Conservation (phyloP, 192 early-diverging fungal genomes). For the Linnemannia exigua region DNA sequence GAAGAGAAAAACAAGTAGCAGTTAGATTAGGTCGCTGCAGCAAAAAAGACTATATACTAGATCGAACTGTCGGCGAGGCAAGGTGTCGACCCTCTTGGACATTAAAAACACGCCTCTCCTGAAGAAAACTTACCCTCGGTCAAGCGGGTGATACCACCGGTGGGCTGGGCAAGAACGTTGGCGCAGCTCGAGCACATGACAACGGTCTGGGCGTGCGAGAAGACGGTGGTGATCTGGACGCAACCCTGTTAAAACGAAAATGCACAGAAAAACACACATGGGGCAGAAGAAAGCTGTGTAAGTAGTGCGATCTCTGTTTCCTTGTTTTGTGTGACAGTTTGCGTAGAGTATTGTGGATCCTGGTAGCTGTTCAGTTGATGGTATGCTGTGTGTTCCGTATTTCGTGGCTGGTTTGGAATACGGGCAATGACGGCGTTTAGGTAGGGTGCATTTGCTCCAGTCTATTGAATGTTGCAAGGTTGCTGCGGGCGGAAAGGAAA, state of each 20-base stretch:
- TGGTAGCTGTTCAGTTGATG: neutral
- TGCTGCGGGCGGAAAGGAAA: neutral
- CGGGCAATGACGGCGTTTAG: neutral
- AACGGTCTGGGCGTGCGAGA: slow-evolving; percentile 99
- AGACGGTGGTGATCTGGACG: slow-evolving; percentile 98
- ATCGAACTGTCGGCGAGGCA: neutral
- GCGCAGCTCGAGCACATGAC: slow-evolving; percentile 96
- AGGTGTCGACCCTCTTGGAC: neutral
- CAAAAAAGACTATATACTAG: neutral
- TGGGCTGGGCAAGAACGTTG: slow-evolving; percentile 98
- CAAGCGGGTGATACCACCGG: slow-evolving; percentile 97
- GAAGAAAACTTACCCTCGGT: slow-evolving; percentile 82
- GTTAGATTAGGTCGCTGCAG: neutral
- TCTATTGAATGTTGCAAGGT: neutral
- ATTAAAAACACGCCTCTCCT: neutral
- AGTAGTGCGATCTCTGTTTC: neutral
- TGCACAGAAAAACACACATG: neutral
- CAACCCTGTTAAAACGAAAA: slow-evolving; percentile 70
- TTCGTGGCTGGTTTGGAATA: neutral
- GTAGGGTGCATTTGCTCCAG: neutral
- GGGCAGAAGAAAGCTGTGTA: neutral
- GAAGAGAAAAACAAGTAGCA: neutral
- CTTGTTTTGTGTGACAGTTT: neutral
- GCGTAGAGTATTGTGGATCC: too few relatives aligned
- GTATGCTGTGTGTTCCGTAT: neutral